phyloP scores from a whole-genome alignment of 2,329 filamentous ascomycete genomes.

The Parastagonospora nodorum region DNA sequence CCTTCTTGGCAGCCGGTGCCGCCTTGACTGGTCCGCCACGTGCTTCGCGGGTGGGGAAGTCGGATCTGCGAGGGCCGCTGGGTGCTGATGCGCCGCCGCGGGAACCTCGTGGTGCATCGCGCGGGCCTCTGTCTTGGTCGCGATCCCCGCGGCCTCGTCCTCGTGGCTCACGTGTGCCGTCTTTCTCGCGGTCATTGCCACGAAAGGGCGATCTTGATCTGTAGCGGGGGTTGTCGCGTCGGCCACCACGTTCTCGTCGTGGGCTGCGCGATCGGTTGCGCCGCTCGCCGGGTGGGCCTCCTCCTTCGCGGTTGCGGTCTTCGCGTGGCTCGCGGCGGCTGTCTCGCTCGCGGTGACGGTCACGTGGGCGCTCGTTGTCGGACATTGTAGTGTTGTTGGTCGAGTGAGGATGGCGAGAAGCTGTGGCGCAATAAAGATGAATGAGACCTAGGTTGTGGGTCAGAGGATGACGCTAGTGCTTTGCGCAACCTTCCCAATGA shows the following conservation, averaged over 20 bases:
- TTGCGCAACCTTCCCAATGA: too few relatives aligned
- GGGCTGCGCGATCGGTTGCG: constrained; percentile 43
- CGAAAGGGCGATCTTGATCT: constrained; percentile 35
- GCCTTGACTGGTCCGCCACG: constrained; percentile 12
- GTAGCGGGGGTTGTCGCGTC: constrained; percentile 29
- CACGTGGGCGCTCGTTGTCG: constrained; percentile 32
- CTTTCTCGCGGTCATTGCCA: constrained; percentile 25
- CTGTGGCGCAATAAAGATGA: too few relatives aligned
- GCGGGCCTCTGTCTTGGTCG: constrained; percentile 13
- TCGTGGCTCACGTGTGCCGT: constrained; percentile 18
- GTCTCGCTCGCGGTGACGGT: constrained; percentile 26
- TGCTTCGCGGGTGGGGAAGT: background rate
- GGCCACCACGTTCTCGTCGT: constrained; percentile 33
- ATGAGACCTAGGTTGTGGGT: too few relatives aligned
- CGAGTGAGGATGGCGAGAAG: background rate
- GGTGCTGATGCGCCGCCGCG: constrained; percentile 18
- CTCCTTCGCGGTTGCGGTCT: constrained; percentile 22
- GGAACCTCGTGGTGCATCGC: constrained; percentile 31
- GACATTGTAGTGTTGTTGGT: constrained; percentile 19
- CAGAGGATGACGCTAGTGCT: too few relatives aligned
- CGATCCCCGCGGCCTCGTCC: constrained; percentile 11
- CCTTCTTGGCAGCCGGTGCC: constrained; percentile 16
- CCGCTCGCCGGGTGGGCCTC: constrained; percentile 29
- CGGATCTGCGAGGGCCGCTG: constrained; percentile 13
- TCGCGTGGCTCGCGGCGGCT: constrained; percentile 24